These are phyloP conservation scores for Syncephalastrum sp. DNA, from an alignment of 371 early-diverging fungal species.

Conservation along the genomic window DNA sequence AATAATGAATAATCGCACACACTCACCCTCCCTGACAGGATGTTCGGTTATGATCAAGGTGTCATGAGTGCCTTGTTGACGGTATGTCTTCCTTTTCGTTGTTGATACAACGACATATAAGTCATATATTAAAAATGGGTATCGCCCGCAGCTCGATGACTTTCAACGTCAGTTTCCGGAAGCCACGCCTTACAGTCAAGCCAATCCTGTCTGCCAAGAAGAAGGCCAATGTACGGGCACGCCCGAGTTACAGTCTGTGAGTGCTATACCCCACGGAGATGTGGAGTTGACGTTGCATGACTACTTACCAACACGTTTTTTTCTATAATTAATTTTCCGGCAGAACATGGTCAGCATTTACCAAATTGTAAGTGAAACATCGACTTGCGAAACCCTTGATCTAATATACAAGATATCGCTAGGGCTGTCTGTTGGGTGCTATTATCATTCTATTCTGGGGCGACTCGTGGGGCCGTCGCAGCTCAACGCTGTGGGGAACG, in stretches of 20 bases:
- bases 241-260: conserved; percentile 16
- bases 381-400: too few relatives aligned
- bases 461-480: conserved; percentile 16
- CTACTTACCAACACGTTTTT: too few relatives aligned
- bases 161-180: conserved; percentile 15
- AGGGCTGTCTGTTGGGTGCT: conserved; percentile 19
- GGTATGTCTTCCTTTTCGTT: conserved; percentile 2
- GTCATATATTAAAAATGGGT: too few relatives aligned
- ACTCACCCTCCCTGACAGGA: conserved; percentile 1
- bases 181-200: conserved; percentile 12
- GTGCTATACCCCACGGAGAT: background rate
- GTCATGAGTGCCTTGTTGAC: conserved; percentile 20
- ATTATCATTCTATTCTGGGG: conserved; percentile 14
- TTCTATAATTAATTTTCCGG: background rate
- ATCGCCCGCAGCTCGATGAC: conserved; percentile 8
- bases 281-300: background rate
- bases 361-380: conserved; percentile 14
- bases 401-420: too few relatives aligned
- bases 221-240: conserved; percentile 14
- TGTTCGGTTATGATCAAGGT: conserved; percentile 23
- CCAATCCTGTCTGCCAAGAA: conserved; percentile 10
- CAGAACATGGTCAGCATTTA: conserved; percentile 22
- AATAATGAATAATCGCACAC: too few relatives aligned
- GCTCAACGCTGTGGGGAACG: conserved; percentile 18
- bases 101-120: too few relatives aligned